Percentiles rank a stretch among this genome's conserved stretches.
These are phyloP conservation scores for Penicillium sp. DNA, from an alignment of 2,329 filamentous ascomycete genomes.

Conservation along the genomic window DNA sequence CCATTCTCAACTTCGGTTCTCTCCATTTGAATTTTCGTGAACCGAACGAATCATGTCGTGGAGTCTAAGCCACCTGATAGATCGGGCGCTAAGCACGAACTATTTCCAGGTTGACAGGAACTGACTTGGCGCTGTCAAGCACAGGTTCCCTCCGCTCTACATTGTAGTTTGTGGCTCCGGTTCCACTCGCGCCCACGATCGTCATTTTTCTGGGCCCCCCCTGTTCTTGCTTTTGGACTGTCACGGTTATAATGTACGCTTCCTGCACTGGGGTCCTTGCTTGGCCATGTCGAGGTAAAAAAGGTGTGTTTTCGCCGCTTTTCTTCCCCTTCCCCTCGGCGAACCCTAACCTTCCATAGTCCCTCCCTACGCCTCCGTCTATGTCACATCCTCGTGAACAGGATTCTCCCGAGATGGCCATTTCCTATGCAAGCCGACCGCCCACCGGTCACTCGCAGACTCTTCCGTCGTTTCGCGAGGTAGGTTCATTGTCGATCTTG, in stretches of 20 bases:
- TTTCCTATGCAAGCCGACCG: slow-evolving; percentile 35
- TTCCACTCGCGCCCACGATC: slow-evolving; percentile 24
- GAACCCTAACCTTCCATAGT: not conserved
- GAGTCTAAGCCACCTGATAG: slow-evolving; percentile 15
- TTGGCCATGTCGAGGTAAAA: slow-evolving; percentile 22
- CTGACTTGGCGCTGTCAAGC: slow-evolving; percentile 22
- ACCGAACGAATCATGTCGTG: no score
- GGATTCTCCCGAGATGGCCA: slow-evolving; percentile 36
- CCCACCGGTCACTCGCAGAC: slow-evolving; percentile 31
- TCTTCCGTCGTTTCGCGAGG: slow-evolving; percentile 38
- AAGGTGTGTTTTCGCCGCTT: slow-evolving; percentile 16
- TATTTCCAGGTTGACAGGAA: slow-evolving; percentile 17
- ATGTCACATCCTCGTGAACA: slow-evolving; percentile 34
- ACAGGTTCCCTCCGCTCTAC: slow-evolving; percentile 21
- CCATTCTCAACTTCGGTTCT: no score
- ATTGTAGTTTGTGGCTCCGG: slow-evolving; percentile 21
- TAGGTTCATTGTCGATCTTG: no score
- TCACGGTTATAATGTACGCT: slow-evolving; percentile 21
- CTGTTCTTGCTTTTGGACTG: slow-evolving; percentile 27
- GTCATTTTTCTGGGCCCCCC: slow-evolving; percentile 27
- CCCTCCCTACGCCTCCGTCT: slow-evolving; percentile 18
- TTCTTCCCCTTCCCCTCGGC: not conserved
- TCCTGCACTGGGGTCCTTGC: slow-evolving; percentile 22
- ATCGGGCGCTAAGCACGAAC: slow-evolving; percentile 17
- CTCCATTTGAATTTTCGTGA: no score